phyloP scores from a whole-genome alignment of 495 filamentous ascomycete species.

The Penicillium samsonianum region DNA sequence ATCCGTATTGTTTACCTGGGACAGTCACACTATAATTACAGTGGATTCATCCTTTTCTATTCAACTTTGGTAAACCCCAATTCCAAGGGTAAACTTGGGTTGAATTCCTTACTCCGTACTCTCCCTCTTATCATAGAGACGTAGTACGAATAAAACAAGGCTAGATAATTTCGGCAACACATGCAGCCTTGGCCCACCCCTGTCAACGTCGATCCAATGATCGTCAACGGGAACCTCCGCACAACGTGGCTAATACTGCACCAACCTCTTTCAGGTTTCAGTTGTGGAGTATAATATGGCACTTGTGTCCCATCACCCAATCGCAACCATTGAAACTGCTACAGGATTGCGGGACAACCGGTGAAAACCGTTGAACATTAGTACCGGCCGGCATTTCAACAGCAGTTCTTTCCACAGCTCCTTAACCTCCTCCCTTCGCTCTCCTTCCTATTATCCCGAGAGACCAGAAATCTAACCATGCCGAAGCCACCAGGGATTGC shows the following conservation, averaged over 20 bases:
- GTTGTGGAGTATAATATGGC: neutral
- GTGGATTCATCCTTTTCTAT: too few relatives aligned
- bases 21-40: too few relatives aligned
- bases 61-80: too few relatives aligned
- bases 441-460: neutral
- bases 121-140: too few relatives aligned
- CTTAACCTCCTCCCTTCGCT: neutral
- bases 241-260: neutral
- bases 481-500: neutral
- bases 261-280: neutral
- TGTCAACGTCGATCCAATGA: neutral
- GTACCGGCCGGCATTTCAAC: too few relatives aligned
- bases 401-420: too few relatives aligned
- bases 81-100: neutral
- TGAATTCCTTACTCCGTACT: neutral
- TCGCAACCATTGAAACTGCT: neutral
- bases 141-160: too few relatives aligned
- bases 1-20: too few relatives aligned
- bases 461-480: neutral
- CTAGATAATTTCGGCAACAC: neutral
- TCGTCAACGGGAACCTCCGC: constrained; percentile 1
- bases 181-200: neutral
- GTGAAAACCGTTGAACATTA: neutral
- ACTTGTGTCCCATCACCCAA: neutral
- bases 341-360: neutral